Conservation (phyloP, 2,329 filamentous ascomycete genomes). For the Rutstroemia sp. region DNA sequence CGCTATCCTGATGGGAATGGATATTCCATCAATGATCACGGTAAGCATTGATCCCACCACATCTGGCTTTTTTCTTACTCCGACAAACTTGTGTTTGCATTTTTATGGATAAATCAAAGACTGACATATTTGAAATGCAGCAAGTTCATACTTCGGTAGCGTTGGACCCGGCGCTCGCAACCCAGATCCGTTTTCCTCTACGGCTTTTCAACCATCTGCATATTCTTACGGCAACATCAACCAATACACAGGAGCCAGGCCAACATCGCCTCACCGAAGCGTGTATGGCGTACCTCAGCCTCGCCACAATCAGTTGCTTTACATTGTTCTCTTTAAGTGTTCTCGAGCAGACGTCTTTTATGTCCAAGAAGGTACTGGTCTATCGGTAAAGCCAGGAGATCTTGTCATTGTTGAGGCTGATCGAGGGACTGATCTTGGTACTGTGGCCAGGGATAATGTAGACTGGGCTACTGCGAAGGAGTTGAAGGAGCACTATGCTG, state of each 20-base stretch:
- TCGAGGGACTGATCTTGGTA: constrained; percentile 89
- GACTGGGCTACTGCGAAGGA: constrained; percentile 84
- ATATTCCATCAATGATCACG: constrained; percentile 29
- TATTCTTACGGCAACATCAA: constrained; percentile 21
- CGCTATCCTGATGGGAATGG: constrained; percentile 26
- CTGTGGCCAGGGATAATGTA: constrained; percentile 81
- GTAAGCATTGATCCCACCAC: constrained; percentile 18
- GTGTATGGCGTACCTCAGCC: constrained; percentile 55
- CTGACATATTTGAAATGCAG: constrained; percentile 20
- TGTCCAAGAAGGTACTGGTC: constrained; percentile 88
- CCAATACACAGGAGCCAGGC: constrained; percentile 32
- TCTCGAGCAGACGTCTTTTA: constrained; percentile 94
- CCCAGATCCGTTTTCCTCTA: constrained; percentile 15
- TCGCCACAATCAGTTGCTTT: constrained; percentile 63
- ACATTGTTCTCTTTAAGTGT: constrained; percentile 95
- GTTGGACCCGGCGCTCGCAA: constrained; percentile 20
- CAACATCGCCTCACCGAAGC: constrained; percentile 54
- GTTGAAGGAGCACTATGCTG: constrained; percentile 81
- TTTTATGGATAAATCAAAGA: constrained; percentile 10
- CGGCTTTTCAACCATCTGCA: constrained; percentile 15
- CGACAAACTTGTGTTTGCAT: background rate
- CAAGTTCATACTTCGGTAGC: constrained; percentile 29
- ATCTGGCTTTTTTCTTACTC: too few species aligned
- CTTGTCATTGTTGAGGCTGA: constrained; percentile 97
- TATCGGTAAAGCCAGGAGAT: constrained; percentile 85